Evolutionary conservation across 192 early-diverging fungal species (phyloP).

Genomic region (Backusella liffmaniae): DNA sequence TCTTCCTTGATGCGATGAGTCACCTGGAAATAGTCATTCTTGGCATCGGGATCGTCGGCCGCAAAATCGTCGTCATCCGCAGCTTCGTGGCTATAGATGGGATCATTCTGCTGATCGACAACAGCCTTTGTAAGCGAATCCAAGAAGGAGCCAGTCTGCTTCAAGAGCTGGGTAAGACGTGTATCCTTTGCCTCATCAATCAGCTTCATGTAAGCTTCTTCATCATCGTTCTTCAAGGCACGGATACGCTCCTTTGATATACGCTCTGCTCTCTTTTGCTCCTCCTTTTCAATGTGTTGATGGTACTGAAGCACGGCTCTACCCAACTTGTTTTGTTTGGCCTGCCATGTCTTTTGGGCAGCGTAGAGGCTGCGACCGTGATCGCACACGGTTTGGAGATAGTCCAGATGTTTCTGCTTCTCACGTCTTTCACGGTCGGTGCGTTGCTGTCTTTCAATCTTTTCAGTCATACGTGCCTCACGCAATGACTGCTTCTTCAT

Average conservation of each 20-base stretch:
- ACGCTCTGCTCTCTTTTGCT: constrained; percentile 83
- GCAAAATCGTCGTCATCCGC: constrained; percentile 17
- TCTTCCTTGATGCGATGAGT: constrained; percentile 87
- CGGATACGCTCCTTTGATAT: constrained; percentile 92
- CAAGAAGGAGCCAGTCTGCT: constrained; percentile 88
- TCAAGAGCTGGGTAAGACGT: constrained; percentile 87
- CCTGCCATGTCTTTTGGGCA: constrained; percentile 68
- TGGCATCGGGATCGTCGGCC: constrained; percentile 39
- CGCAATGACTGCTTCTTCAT: constrained; percentile 83
- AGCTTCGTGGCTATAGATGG: constrained; percentile 39
- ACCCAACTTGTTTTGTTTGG: constrained; percentile 72
- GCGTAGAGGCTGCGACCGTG: constrained; percentile 72
- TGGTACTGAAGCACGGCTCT: constrained; percentile 76
- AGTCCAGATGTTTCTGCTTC: constrained; percentile 80
- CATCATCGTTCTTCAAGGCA: constrained; percentile 96
- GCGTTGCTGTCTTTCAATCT: constrained; percentile 85
- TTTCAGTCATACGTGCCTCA: constrained; percentile 87
- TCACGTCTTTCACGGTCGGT: constrained; percentile 84
- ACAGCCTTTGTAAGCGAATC: constrained; percentile 83
- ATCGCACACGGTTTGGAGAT: constrained; percentile 68
- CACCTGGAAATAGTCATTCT: constrained; percentile 81
- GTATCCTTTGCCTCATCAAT: constrained; percentile 96
- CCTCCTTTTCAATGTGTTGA: constrained; percentile 86
- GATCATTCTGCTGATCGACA: constrained; percentile 72
- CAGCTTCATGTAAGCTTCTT: constrained; percentile 94